Evolutionary conservation across 1,284 basidiomycete genomes (phyloP).

Genomic region (Rhizopogon parksii): DNA sequence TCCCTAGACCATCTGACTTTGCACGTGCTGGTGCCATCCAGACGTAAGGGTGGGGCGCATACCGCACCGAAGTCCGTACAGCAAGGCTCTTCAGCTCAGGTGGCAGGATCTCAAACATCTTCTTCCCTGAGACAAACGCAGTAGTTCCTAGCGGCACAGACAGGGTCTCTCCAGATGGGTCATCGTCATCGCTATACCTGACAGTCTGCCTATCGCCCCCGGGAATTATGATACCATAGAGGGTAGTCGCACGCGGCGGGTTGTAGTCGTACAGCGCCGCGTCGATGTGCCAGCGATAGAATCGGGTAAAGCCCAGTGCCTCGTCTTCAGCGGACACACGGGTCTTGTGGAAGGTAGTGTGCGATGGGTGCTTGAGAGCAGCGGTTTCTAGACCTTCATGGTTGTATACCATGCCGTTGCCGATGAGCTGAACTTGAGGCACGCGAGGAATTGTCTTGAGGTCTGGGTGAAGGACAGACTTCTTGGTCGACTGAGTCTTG

Average conservation of each 20-base stretch:
- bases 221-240: conserved; percentile 78
- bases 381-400: conserved; percentile 74
- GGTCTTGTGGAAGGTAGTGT: conserved; percentile 86
- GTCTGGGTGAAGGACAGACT: conserved; percentile 78
- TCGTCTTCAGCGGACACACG: conserved; percentile 74
- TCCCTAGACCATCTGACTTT: conserved; percentile 61
- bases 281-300: conserved; percentile 94
- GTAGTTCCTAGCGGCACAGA: conserved; percentile 83
- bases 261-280: conserved; percentile 84
- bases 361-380: conserved; percentile 73
- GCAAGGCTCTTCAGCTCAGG: conserved; percentile 74
- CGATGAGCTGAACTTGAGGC: conserved; percentile 83
- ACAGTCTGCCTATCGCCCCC: conserved; percentile 60
- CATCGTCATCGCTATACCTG: conserved; percentile 60
- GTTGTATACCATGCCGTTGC: conserved; percentile 66
- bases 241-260: conserved; percentile 85
- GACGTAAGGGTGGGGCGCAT: conserved; percentile 68
- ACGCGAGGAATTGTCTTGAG: conserved; percentile 82
- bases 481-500: conserved; percentile 64
- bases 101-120: conserved; percentile 81
- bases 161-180: conserved; percentile 81
- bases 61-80: conserved; percentile 59
- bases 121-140: conserved; percentile 73
- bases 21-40: conserved; percentile 70
- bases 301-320: conserved; percentile 68